These are phyloP conservation scores for Coffea eugenioides DNA, from an alignment of 257 asterid species.

Conservation along the genomic window DNA sequence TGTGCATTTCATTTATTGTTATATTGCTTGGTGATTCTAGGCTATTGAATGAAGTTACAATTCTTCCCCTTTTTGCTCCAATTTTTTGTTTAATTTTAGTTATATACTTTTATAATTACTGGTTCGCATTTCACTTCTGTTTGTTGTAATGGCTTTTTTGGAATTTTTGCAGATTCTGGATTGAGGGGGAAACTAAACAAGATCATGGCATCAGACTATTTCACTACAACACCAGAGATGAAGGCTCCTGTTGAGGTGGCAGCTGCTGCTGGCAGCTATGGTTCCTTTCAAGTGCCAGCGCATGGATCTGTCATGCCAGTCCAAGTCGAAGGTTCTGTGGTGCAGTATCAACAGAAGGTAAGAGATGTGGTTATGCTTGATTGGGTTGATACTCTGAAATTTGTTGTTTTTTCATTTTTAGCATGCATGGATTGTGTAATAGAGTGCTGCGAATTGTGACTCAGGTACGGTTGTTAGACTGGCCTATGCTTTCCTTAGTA, in stretches of 20 bases:
- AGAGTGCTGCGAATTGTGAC: background rate
- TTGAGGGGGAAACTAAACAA: conserved; percentile 56
- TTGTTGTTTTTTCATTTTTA: background rate
- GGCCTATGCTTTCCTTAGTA: conserved; percentile 2
- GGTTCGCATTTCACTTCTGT: background rate
- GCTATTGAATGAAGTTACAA: too few species aligned
- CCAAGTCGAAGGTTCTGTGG: conserved; percentile 36
- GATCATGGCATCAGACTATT: conserved; percentile 73
- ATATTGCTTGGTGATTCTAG: too few species aligned
- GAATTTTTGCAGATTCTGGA: conserved; percentile 45
- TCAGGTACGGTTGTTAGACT: background rate
- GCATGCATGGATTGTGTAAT: background rate
- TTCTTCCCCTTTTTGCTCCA: too few species aligned
- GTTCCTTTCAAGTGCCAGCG: conserved; percentile 55
- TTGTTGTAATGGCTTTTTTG: conserved; percentile 5
- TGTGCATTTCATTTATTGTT: too few species aligned
- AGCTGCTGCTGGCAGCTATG: conserved; percentile 57
- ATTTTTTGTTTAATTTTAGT: too few species aligned
- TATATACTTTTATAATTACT: background rate
- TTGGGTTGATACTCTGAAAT: background rate
- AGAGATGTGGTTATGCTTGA: background rate
- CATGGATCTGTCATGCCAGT: conserved; percentile 36
- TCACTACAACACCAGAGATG: conserved; percentile 51
- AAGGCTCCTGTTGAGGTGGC: conserved; percentile 59
- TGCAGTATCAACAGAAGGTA: conserved; percentile 57